Base-by-base conservation (phyloP, 257 asterid species). In the Salvia rosmarinus region DNA sequence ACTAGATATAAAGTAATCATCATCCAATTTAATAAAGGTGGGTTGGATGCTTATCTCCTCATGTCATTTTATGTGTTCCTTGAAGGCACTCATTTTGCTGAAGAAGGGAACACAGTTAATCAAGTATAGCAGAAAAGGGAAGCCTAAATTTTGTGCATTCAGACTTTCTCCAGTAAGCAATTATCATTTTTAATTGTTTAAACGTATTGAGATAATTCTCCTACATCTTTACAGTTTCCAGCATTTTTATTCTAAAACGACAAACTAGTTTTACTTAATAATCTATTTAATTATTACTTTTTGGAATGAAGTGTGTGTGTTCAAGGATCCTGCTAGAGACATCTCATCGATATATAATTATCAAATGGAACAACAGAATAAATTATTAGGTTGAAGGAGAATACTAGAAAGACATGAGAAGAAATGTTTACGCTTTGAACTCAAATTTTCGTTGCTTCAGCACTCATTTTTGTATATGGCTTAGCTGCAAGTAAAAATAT, bases 61-160 rank as follows among this genome's bases (percentile, higher is more conserved):
- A 70, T 52, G 44, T 13, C 4, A 37, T 54, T 70, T 57, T 58
- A 5, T 56, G 65, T 71, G 46, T 78, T 66, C 49, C 32, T 35
- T 83, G 77, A 84, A 94, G 97, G 90, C 96, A 75, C 83, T 94
- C 74, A 78, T 86, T 69, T 84, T 87, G 74, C 85, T 94, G 96
- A 91, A 89, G 87, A 94, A 89, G 82, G 99, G 99, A 42, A 88
- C 99, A 60, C 99, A 91, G 68, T 70, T 94, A 68, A 78, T 94
- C 83, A 94, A 94, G 88, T 94, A 91, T 83, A 88, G 99, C 87
- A 83, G 98, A 68, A 89, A 91, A 80, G 96, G 99, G 82, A 94
- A 86, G 87, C 99, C 98, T 34, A 94, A 94, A 77, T 91, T 94
- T 78, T 85, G 96, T 66, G 87, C 90, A 55, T 89, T 94, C 85